These are phyloP conservation scores for Agaricus blazei DNA, from an alignment of 768 basidiomycete genomes.

Conservation along the genomic window DNA sequence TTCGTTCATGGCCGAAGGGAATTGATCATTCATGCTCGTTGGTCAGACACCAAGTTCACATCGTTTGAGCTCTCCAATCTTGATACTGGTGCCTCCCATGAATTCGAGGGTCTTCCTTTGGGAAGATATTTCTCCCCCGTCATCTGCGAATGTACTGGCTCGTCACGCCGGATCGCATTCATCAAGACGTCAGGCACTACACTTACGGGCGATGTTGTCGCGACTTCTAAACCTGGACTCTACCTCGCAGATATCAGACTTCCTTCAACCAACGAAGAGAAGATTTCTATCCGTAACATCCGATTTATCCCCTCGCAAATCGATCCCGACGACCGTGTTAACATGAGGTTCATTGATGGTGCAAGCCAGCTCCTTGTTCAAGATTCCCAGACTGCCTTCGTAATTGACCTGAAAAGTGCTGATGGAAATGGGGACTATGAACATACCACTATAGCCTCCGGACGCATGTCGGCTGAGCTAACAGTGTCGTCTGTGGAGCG, in stretches of 20 bases:
- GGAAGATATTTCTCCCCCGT: slow-evolving; percentile 63
- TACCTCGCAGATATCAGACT: slow-evolving; percentile 59
- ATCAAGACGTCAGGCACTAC: slow-evolving; percentile 55
- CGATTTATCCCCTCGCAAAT: slow-evolving; percentile 50
- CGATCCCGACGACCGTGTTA: slow-evolving; percentile 34
- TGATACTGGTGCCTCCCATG: slow-evolving; percentile 33
- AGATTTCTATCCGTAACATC: slow-evolving; percentile 39
- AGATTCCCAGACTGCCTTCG: slow-evolving; percentile 36
- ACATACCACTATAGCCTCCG: slow-evolving; percentile 45
- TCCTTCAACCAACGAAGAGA: slow-evolving; percentile 25
- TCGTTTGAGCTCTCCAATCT: slow-evolving; percentile 62
- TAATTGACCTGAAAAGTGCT: slow-evolving; percentile 34
- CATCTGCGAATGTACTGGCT: slow-evolving; percentile 41
- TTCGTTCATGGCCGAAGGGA: slow-evolving; percentile 49
- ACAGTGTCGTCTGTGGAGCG: slow-evolving; percentile 31
- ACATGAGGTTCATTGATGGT: slow-evolving; percentile 52
- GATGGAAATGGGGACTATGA: slow-evolving; percentile 43
- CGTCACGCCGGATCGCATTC: slow-evolving; percentile 50
- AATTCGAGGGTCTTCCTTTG: slow-evolving; percentile 52
- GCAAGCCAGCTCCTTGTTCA: slow-evolving; percentile 56
- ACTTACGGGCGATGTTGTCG: slow-evolving; percentile 59
- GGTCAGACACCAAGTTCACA: slow-evolving; percentile 62
- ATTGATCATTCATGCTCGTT: slow-evolving; percentile 59
- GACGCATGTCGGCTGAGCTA: slow-evolving; percentile 54
- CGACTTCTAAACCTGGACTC: slow-evolving; percentile 57